Conservation (phyloP, 257 asterid genomes). For the Salvia hispanica region DNA sequence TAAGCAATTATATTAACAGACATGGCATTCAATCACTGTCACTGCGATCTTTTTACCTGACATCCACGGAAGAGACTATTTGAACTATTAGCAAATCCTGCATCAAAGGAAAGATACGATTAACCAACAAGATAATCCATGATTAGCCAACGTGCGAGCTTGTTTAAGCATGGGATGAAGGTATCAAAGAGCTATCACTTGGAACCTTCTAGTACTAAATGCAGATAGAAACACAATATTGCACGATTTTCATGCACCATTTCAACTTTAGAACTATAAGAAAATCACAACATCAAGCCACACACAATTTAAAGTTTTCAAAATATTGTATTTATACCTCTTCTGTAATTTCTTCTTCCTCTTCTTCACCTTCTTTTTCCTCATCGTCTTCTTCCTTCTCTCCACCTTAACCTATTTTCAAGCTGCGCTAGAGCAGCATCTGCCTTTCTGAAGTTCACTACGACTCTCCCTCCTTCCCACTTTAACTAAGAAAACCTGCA, state of each 20-base stretch:
- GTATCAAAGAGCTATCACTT: background rate
- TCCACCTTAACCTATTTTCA: slow-evolving; percentile 72
- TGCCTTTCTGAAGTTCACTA: slow-evolving; percentile 71
- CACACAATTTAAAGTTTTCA: background rate
- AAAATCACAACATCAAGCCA: slow-evolving; percentile 13
- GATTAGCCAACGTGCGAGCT: slow-evolving; percentile 1
- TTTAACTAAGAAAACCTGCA: too few species aligned
- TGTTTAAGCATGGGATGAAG: slow-evolving; percentile 11
- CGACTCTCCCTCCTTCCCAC: slow-evolving; percentile 47
- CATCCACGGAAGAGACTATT: slow-evolving; percentile 90
- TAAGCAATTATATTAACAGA: background rate
- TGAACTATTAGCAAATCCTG: slow-evolving; percentile 77
- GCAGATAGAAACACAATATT: slow-evolving; percentile 5
- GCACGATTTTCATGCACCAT: background rate
- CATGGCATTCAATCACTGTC: background rate
- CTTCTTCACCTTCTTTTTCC: slow-evolving; percentile 55
- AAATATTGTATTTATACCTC: slow-evolving; percentile 49
- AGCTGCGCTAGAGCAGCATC: slow-evolving; percentile 90
- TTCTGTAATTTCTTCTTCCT: slow-evolving; percentile 68
- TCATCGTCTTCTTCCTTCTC: slow-evolving; percentile 58
- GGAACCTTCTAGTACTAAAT: background rate
- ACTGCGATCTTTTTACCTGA: slow-evolving; percentile 49
- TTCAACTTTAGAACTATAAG: slow-evolving; percentile 10
- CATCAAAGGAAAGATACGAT: slow-evolving; percentile 33
- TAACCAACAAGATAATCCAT: background rate